Conservation (phyloP, 441 rosid species). For the Gossypium schwendimanii region DNA sequence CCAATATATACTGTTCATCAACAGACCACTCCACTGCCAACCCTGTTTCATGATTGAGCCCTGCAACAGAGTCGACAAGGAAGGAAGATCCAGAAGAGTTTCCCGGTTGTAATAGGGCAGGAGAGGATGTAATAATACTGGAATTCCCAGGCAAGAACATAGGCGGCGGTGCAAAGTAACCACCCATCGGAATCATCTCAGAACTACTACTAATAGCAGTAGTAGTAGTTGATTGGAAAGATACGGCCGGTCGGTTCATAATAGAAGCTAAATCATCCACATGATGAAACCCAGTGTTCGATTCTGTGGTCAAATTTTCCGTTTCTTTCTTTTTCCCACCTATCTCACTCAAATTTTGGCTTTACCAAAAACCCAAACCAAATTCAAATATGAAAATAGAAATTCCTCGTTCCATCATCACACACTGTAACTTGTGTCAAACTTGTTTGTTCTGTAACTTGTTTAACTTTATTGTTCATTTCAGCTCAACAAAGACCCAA, state of each 20-base stretch:
- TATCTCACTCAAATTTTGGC: not conserved
- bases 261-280: constrained; percentile 32
- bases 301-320: constrained; percentile 49
- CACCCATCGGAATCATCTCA: constrained; percentile 48
- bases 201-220: constrained; percentile 35
- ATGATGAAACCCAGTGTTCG: constrained; percentile 39
- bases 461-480: not conserved
- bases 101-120: constrained; percentile 43
- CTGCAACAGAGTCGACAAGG: constrained; percentile 43
- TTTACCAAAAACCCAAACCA: constrained; percentile 2
- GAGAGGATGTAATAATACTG: constrained; percentile 23
- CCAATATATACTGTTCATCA: constrained; percentile 70
- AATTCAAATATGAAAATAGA: not conserved
- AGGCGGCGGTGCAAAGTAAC: constrained; percentile 35
- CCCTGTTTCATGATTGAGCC: constrained; percentile 55
- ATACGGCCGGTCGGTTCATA: constrained; percentile 39
- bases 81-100: constrained; percentile 46
- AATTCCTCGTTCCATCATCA: not conserved
- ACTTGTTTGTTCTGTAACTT: not conserved
- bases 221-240: constrained; percentile 39
- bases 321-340: not conserved
- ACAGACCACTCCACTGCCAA: constrained; percentile 82
- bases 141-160: constrained; percentile 37
- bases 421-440: not conserved
- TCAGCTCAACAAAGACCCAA: constrained; percentile 9